Evolutionary conservation across 2,329 filamentous ascomycete genomes (phyloP).

Genomic region (Penicillium sp.): DNA sequence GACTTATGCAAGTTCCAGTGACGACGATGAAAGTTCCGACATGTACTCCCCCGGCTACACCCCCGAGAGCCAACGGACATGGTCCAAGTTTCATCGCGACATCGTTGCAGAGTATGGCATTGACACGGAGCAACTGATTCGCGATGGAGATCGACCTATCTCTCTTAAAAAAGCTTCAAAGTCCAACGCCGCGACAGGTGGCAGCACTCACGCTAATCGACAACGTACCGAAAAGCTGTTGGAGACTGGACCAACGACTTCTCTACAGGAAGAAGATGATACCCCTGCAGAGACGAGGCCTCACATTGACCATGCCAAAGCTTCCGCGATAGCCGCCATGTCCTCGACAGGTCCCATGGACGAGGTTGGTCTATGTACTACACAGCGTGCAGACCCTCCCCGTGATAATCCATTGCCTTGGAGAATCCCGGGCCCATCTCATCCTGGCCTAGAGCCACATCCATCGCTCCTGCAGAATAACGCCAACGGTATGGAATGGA

Average conservation of each 20-base stretch:
- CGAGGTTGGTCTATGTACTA: not conserved
- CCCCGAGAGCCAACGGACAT: constrained; percentile 4
- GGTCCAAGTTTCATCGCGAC: constrained; percentile 19
- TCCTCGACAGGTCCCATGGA: constrained; percentile 6
- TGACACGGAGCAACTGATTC: constrained; percentile 6
- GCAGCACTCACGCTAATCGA: not conserved
- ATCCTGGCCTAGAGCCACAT: not conserved
- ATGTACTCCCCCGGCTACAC: not conserved
- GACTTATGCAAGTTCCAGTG: constrained; percentile 5
- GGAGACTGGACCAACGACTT: not conserved
- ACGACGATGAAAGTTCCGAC: constrained; percentile 5
- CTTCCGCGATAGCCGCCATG: not conserved
- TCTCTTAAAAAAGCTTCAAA: not conserved
- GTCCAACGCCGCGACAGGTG: not conserved
- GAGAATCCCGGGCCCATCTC: not conserved
- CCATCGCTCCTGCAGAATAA: not conserved
- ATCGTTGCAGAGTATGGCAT: constrained; percentile 22
- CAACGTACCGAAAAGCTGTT: not conserved
- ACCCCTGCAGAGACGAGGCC: not conserved
- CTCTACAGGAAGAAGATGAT: not conserved
- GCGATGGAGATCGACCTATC: not conserved
- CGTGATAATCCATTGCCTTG: not conserved
- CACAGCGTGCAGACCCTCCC: not conserved
- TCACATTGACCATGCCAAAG: not conserved
- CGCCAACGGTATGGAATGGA: constrained; percentile 15